Evolutionary conservation across 805 yeast genomes (phyloP), one percentile per base, ranked within the genome.

Genomic region (Candida ortonii): DNA sequence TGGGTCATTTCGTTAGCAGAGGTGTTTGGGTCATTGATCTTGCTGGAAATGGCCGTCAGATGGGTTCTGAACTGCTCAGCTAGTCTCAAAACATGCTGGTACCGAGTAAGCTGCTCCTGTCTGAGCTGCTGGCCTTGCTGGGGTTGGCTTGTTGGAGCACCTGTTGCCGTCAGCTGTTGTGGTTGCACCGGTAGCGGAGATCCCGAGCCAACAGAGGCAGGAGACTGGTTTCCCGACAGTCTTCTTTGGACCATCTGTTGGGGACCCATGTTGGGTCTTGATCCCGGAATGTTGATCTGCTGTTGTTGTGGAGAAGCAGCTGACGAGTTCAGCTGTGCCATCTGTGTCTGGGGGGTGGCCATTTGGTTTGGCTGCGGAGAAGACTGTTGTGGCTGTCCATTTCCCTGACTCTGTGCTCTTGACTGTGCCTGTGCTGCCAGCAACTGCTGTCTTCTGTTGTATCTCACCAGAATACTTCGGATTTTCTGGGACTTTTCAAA

Each of bases 401-500:
- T n/a, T 12, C 20, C 23, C 14, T 30, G 44, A 17, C 32, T 55
- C 28, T 41, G 54, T 34, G 47, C 33, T 33, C 47, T 55, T 11
- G 52, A 53, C 28, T 57, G 63, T 17, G 57, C 55, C 36, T 55
- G 58, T 8, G 56, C 57, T 33, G 54, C 56, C 10, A 48, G 33
- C 31, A 49, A 31, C 26, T 52, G 53, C 25, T 50, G 57, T 34
- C 51, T 54, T 36, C 45, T 47, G 25, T 58, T 47, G 34, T 55
- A 61, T 36, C 71, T 73, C 32, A 78, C 62, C 50, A 82, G 64
- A 21, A 81, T 65, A 28, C 73, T 73, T 53, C 76, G 80, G 43
- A 82, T 76, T 35, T 71, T 71, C 27, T 80, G 78, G 3, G 86
- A 87, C 42, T 73, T 76, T 40, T 67, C 67, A 46, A 75, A 59